phyloP scores from a whole-genome alignment of 2,329 filamentous ascomycete species.

The Sporothrix luriei region DNA sequence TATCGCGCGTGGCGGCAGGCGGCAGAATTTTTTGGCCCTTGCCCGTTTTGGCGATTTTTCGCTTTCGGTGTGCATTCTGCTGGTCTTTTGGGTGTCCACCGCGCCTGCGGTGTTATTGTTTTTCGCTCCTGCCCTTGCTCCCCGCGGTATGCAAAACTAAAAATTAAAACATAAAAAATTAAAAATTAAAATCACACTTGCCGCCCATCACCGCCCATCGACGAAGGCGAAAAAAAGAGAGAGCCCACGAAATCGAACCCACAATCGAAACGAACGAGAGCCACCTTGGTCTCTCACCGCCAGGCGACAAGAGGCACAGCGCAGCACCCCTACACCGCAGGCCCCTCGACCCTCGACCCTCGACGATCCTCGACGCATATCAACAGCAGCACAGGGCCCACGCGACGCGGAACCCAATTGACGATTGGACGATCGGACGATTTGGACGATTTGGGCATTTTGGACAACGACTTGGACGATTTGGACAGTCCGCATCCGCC shows the following conservation, averaged over 20 bases:
- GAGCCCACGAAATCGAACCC: slow-evolving; percentile 25
- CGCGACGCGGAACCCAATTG: not conserved
- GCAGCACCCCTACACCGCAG: not conserved
- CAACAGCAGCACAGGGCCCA: not conserved
- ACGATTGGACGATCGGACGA: not conserved
- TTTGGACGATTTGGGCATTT: not conserved
- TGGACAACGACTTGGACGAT: too few relatives aligned
- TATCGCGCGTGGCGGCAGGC: slow-evolving; percentile 34
- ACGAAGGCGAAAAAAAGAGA: slow-evolving; percentile 27
- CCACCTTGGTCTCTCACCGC: slow-evolving; percentile 25
- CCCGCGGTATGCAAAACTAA: slow-evolving; percentile 21
- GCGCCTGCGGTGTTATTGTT: slow-evolving; percentile 24
- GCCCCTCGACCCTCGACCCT: not conserved
- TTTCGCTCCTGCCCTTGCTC: slow-evolving; percentile 31
- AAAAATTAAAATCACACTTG: slow-evolving; percentile 30
- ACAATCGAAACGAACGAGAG: slow-evolving; percentile 26
- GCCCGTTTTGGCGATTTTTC: slow-evolving; percentile 26
- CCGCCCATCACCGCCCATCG: slow-evolving; percentile 34
- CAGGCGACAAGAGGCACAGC: slow-evolving; percentile 19
- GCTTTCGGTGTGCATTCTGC: slow-evolving; percentile 25
- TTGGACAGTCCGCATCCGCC: not conserved
- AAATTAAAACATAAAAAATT: slow-evolving; percentile 32
- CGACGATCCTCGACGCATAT: not conserved
- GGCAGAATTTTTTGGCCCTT: slow-evolving; percentile 36
- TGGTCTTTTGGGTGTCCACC: not conserved